Conservation (phyloP, 768 basidiomycete species). For the Ramaria rubella region DNA sequence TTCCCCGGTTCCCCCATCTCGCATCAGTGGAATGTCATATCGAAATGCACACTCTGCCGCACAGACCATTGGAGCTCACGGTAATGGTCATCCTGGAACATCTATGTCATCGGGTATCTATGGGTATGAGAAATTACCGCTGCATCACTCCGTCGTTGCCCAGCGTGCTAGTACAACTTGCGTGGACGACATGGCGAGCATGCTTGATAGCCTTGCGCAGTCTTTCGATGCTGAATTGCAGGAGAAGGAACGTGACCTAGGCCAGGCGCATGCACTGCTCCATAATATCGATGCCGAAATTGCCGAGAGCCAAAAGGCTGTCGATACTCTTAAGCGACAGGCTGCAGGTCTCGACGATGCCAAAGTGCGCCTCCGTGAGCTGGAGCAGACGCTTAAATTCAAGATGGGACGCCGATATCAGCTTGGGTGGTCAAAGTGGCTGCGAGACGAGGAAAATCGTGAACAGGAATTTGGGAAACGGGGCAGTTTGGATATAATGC, state of each 20-base stretch:
- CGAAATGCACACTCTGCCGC: conserved; percentile 64
- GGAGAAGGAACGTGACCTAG: conserved; percentile 86
- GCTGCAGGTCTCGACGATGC: conserved; percentile 59
- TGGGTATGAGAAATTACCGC: conserved; percentile 48
- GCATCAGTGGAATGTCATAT: conserved; percentile 60
- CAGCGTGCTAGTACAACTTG: conserved; percentile 82
- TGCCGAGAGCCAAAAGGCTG: conserved; percentile 72
- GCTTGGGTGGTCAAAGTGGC: conserved; percentile 90
- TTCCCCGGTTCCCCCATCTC: conserved; percentile 74
- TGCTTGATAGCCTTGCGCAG: conserved; percentile 82
- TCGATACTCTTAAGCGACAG: conserved; percentile 60
- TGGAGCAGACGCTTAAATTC: conserved; percentile 58
- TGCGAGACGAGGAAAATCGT: conserved; percentile 74
- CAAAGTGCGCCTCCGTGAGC: conserved; percentile 47
- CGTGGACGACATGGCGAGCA: conserved; percentile 74
- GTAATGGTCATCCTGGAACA: conserved; percentile 32
- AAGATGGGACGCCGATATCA: conserved; percentile 83
- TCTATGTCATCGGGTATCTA: conserved; percentile 1
- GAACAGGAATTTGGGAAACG: conserved; percentile 46
- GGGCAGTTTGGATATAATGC: conserved; percentile 42
- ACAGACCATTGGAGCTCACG: conserved; percentile 43
- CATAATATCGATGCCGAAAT: conserved; percentile 87
- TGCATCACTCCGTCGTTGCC: conserved; percentile 81
- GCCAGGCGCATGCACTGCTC: conserved; percentile 82
- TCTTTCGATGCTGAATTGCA: conserved; percentile 89